Percentiles rank a stretch among this genome's conserved stretches.
These are phyloP conservation scores for Castanea mollissima DNA, from an alignment of 306 rosid genomes.

Conservation along the genomic window DNA sequence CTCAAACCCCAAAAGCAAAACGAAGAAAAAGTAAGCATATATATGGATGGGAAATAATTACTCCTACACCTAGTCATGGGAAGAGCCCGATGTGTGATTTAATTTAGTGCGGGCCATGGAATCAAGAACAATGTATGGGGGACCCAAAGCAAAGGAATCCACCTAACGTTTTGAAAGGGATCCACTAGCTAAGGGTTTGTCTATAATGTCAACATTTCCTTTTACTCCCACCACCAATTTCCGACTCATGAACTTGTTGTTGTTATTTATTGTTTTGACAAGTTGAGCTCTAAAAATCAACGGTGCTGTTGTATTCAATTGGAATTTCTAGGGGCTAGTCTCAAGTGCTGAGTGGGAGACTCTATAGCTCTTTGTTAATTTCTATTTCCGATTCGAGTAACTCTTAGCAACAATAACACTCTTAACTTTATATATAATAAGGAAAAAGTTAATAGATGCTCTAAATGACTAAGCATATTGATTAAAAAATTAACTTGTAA, in stretches of 20 bases:
- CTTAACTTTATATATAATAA: too few species aligned
- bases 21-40: neutral
- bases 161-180: neutral
- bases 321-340: too few species aligned
- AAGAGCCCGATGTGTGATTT: neutral
- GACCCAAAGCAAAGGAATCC: neutral
- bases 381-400: too few species aligned
- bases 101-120: slow-evolving; percentile 6
- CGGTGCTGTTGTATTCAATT: too few species aligned
- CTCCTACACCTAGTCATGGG: neutral
- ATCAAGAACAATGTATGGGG: neutral
- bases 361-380: too few species aligned
- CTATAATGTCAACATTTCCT: neutral
- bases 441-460: too few species aligned
- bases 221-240: neutral
- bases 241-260: neutral
- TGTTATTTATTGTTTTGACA: neutral
- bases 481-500: too few species aligned
- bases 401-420: too few species aligned
- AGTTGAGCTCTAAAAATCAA: too few species aligned
- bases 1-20: too few species aligned
- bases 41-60: neutral
- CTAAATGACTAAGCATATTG: too few species aligned
- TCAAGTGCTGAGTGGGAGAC: too few species aligned
- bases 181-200: neutral